These are phyloP conservation scores for Metschnikowia lachancei DNA, from an alignment of 805 yeast genomes.

Conservation along the genomic window DNA sequence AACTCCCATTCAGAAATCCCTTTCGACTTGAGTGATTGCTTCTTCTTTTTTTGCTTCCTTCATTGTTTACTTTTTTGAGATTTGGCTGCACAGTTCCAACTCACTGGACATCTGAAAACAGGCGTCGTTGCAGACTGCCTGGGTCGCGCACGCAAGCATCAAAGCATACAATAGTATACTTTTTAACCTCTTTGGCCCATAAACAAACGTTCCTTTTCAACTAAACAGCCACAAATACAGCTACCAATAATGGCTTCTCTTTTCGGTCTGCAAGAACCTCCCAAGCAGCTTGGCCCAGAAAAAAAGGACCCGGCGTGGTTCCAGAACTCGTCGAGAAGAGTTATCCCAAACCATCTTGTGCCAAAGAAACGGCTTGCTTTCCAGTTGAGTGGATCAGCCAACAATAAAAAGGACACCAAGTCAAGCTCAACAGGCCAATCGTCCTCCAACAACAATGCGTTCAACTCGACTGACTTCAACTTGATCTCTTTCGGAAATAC, in stretches of 20 bases:
- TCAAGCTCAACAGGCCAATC: neutral
- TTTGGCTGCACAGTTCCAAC: too few species aligned
- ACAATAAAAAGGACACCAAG: slow-evolving; percentile 13
- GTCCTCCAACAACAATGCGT: slow-evolving; percentile 7
- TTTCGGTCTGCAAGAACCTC: slow-evolving; percentile 9
- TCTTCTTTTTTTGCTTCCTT: too few species aligned
- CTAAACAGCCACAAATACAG: neutral
- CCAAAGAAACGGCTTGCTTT: slow-evolving; percentile 41
- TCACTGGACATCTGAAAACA: too few species aligned
- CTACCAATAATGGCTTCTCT: slow-evolving; percentile 8
- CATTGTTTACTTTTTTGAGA: too few species aligned
- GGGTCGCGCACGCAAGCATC: slow-evolving; percentile 7
- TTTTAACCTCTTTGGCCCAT: too few species aligned
- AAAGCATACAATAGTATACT: neutral
- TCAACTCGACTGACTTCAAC: slow-evolving; percentile 22
- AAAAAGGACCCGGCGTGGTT: slow-evolving; percentile 29
- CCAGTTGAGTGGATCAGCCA: slow-evolving; percentile 29
- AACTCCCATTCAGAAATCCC: too few species aligned
- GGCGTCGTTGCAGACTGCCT: neutral
- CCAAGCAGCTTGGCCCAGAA: neutral
- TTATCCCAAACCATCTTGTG: slow-evolving; percentile 42
- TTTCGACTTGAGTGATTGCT: too few species aligned
- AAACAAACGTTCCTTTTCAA: neutral
- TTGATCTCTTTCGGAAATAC: slow-evolving; percentile 35
- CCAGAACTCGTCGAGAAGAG: slow-evolving; percentile 32